Percentiles rank a stretch among this genome's conserved stretches.
phyloP scores from a whole-genome alignment of 331 rosid genomes.

The Dryas integrifolia region DNA sequence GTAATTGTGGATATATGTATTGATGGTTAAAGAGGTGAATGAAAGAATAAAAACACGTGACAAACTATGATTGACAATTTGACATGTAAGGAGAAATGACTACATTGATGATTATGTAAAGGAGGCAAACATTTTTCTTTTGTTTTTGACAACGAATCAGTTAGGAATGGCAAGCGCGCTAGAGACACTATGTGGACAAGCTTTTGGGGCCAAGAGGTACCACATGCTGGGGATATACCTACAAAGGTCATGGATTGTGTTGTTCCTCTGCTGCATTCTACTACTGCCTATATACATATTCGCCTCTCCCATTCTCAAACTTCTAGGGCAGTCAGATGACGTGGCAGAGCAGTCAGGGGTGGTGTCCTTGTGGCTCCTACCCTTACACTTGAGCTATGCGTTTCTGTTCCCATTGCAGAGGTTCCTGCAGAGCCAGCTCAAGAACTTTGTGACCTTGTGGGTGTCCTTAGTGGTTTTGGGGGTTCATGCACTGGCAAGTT shows the following conservation, averaged over 20 bases:
- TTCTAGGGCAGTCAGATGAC: conserved; percentile 57
- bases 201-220: conserved; percentile 64
- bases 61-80: too few species aligned
- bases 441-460: conserved; percentile 51
- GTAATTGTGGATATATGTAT: too few species aligned
- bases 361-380: conserved; percentile 66
- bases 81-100: too few species aligned
- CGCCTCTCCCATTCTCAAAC: conserved; percentile 56
- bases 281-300: conserved; percentile 54
- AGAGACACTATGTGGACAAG: conserved; percentile 85
- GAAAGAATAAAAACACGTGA: too few species aligned
- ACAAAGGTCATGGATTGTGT: conserved; percentile 74
- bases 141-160: conserved; percentile 17
- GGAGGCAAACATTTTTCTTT: background rate
- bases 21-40: too few species aligned
- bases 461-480: conserved; percentile 46
- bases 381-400: conserved; percentile 74
- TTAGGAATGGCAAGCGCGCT: conserved; percentile 86
- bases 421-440: conserved; percentile 67
- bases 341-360: conserved; percentile 59
- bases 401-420: conserved; percentile 67
- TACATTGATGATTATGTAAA: too few species aligned
- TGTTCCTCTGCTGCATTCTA: conserved; percentile 47
- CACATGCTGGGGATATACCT: conserved; percentile 65
- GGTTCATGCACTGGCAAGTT: conserved; percentile 38